Evolutionary conservation across 164 flowering plant species (phyloP).

Genomic region (Warburgia ugandensis): DNA sequence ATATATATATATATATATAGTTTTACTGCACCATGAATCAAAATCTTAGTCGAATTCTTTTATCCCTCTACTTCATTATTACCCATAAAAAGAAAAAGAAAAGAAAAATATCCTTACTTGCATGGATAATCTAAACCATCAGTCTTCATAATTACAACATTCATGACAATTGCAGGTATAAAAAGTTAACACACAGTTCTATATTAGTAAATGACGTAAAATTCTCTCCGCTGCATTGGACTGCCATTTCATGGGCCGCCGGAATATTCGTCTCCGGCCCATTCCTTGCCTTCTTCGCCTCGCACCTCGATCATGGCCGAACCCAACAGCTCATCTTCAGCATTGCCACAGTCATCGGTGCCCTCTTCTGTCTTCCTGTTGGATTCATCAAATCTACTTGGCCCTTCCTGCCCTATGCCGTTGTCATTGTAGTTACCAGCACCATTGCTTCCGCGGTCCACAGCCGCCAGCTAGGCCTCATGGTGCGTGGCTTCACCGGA

Average conservation of each 20-base stretch:
- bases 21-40: background rate
- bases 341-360: slow-evolving; percentile 37
- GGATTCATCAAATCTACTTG: slow-evolving; percentile 41
- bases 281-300: slow-evolving; percentile 25
- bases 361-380: slow-evolving; percentile 48
- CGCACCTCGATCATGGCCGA: slow-evolving; percentile 40
- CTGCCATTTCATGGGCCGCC: slow-evolving; percentile 47
- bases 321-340: slow-evolving; percentile 31
- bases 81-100: no score
- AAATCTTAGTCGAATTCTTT: background rate
- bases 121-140: background rate
- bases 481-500: slow-evolving; percentile 45
- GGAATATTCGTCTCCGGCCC: slow-evolving; percentile 45
- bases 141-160: no score
- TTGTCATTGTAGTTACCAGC: slow-evolving; percentile 28
- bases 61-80: no score
- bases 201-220: slow-evolving; percentile 10
- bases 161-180: slow-evolving; percentile 28
- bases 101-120: background rate
- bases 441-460: slow-evolving; percentile 35
- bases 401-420: slow-evolving; percentile 48
- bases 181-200: slow-evolving; percentile 22
- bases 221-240: slow-evolving; percentile 49
- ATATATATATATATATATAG: no score
- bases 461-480: slow-evolving; percentile 53